Conservation (phyloP, 140 eudicot genomes). For the Oenanthe javanica region DNA sequence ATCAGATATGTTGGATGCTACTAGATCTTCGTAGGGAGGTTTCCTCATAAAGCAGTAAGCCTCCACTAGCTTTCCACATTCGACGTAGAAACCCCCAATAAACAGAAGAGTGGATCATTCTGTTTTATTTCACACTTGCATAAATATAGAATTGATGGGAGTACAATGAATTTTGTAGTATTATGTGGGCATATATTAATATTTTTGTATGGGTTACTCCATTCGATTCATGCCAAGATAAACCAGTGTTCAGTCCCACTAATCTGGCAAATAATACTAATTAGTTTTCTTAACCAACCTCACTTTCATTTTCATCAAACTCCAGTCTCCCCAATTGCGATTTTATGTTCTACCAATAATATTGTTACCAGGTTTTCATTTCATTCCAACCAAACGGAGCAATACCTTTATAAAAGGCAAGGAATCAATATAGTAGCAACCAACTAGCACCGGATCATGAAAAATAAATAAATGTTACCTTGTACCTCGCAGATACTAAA, state of each 20-base stretch:
- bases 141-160: neutral
- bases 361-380: neutral
- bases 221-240: too few relatives aligned
- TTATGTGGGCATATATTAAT: neutral
- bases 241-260: neutral
- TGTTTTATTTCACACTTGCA: neutral
- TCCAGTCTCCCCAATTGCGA: neutral
- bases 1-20: neutral
- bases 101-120: neutral
- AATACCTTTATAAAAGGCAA: neutral
- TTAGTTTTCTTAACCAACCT: neutral
- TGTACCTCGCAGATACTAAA: constrained; percentile 65
- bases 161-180: neutral
- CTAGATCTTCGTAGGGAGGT: neutral
- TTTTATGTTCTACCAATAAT: neutral
- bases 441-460: neutral
- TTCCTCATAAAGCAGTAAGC: neutral
- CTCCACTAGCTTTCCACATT: neutral
- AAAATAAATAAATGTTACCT: constrained; percentile 24
- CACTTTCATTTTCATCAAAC: neutral
- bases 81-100: neutral
- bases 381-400: neutral
- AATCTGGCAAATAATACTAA: neutral
- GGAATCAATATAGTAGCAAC: neutral
- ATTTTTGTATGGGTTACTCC: too few relatives aligned